These are phyloP conservation scores for Aspergillus pseudonomiae DNA, from an alignment of 2,329 filamentous ascomycete genomes.

Conservation along the genomic window DNA sequence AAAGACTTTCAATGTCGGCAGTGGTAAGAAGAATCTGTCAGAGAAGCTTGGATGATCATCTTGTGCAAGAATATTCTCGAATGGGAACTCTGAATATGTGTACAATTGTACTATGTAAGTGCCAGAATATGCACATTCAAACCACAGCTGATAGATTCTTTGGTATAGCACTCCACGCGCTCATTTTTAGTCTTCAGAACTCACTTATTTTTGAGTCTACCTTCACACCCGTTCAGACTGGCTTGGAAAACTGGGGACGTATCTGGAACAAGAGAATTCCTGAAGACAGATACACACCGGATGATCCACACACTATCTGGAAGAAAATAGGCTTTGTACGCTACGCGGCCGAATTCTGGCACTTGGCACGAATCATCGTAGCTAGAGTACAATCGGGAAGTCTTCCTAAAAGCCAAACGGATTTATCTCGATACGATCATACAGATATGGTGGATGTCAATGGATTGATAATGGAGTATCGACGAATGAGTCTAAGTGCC, in stretches of 20 bases:
- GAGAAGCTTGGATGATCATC: conserved; percentile 14
- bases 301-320: conserved; percentile 25
- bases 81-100: conserved; percentile 31
- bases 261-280: conserved; percentile 27
- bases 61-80: conserved; percentile 18
- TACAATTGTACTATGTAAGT: conserved; percentile 27
- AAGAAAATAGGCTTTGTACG: conserved; percentile 31
- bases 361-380: conserved; percentile 28
- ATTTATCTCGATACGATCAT: conserved; percentile 23
- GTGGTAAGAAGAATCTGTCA: conserved; percentile 27
- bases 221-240: conserved; percentile 24
- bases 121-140: not conserved
- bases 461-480: conserved; percentile 29
- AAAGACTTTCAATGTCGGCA: conserved; percentile 19
- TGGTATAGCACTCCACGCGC: conserved; percentile 23
- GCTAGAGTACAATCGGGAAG: conserved; percentile 16
- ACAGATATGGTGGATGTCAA: conserved; percentile 31
- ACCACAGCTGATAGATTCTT: not conserved
- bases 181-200: conserved; percentile 29
- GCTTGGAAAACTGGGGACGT: conserved; percentile 30
- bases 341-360: conserved; percentile 32
- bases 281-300: conserved; percentile 22
- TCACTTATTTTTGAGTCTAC: conserved; percentile 29
- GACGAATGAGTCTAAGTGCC: conserved; percentile 23
- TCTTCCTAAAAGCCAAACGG: not conserved